Evolutionary conservation across 2,329 filamentous ascomycete species (phyloP).

Genomic region (Lecanicillium sp.): DNA sequence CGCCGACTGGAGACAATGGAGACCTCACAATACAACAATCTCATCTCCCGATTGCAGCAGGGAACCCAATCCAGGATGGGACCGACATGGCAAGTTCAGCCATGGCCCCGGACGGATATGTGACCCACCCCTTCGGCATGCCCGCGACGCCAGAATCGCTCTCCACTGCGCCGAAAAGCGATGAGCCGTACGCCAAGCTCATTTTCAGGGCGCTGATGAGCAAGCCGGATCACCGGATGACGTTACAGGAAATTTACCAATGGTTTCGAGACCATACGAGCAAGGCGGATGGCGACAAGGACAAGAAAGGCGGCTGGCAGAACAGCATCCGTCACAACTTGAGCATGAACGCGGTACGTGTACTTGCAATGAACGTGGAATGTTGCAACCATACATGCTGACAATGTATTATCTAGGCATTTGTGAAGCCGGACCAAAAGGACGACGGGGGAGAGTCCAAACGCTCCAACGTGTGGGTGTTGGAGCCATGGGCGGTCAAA

Average conservation of each 20-base stretch:
- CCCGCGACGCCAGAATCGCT: constrained; percentile 15
- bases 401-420: constrained; percentile 23
- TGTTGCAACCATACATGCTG: constrained; percentile 6
- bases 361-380: too few relatives aligned
- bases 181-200: constrained; percentile 72
- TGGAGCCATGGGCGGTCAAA: constrained; percentile 61
- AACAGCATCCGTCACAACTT: constrained; percentile 95
- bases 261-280: constrained; percentile 82
- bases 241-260: constrained; percentile 78
- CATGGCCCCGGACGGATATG: too few relatives aligned
- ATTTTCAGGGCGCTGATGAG: constrained; percentile 71
- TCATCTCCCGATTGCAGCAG: too few relatives aligned
- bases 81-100: too few relatives aligned
- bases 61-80: too few relatives aligned
- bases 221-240: constrained; percentile 59
- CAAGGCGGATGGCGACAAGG: constrained; percentile 67
- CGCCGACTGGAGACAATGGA: too few relatives aligned
- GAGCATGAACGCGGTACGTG: constrained; percentile 81
- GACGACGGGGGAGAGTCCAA: constrained; percentile 33
- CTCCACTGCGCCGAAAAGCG: constrained; percentile 21
- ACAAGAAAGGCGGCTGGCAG: constrained; percentile 62
- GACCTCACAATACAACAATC: too few relatives aligned
- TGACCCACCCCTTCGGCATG: not conserved
- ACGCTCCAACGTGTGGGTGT: constrained; percentile 69
- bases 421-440: constrained; percentile 30